Conservation (phyloP, 306 rosid genomes). For the Astragalus membranaceus region DNA sequence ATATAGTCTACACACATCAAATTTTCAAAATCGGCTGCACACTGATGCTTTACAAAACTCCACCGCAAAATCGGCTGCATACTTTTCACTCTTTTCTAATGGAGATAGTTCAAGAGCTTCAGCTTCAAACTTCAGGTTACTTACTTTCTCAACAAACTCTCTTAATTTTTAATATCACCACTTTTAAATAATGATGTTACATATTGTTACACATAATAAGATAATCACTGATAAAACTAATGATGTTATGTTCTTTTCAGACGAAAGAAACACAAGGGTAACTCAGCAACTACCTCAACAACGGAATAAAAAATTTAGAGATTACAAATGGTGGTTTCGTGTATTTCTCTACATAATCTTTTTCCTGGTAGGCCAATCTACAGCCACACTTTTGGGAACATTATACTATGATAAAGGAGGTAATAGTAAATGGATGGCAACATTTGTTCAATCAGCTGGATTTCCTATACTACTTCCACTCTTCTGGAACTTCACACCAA, state of each 20-base stretch:
- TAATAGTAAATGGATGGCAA: constrained; percentile 65
- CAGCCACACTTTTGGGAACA: constrained; percentile 49
- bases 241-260: constrained; percentile 18
- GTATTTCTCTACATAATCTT: constrained; percentile 35
- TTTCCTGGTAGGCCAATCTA: constrained; percentile 44
- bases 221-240: too few relatives aligned
- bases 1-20: too few relatives aligned
- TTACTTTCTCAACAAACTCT: not conserved
- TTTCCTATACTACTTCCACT: constrained; percentile 55
- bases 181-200: too few relatives aligned
- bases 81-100: not conserved
- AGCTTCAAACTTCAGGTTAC: constrained; percentile 10
- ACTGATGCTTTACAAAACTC: not conserved
- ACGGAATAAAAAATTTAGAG: not conserved
- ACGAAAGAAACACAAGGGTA: not conserved
- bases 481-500: constrained; percentile 15
- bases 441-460: constrained; percentile 64
- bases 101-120: constrained; percentile 42
- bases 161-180: too few relatives aligned
- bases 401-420: constrained; percentile 62
- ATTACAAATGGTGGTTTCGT: constrained; percentile 46
- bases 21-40: constrained; percentile 1
- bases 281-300: not conserved
- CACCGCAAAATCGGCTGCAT: constrained; percentile 6
- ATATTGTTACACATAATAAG: too few relatives aligned